phyloP scores from a whole-genome alignment of 768 basidiomycete genomes.

The Sporobolomyces pararoseus region DNA sequence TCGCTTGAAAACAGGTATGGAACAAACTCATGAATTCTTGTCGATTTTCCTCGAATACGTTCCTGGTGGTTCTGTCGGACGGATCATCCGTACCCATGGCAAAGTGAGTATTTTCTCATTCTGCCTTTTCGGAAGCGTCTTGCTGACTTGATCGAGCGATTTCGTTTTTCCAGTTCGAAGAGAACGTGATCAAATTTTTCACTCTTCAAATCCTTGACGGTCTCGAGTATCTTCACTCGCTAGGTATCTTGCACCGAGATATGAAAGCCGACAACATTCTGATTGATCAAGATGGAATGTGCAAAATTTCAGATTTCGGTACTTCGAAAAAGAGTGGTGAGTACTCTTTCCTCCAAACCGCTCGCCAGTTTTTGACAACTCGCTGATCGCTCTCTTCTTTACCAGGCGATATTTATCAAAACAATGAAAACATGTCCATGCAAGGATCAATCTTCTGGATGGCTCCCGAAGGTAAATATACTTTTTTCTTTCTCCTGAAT shows the following conservation, averaged over 20 bases:
- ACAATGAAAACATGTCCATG: conserved; percentile 72
- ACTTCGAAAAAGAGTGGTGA: conserved; percentile 82
- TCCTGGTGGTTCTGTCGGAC: conserved; percentile 90
- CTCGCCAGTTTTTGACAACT: too few species aligned
- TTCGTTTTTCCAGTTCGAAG: conserved; percentile 72
- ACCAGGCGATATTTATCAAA: conserved; percentile 72
- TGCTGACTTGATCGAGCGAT: background rate
- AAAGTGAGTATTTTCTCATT: conserved; percentile 50
- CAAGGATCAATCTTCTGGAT: conserved; percentile 99
- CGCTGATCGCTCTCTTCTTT: too few species aligned
- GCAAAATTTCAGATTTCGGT: conserved; percentile 98
- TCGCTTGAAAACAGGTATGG: conserved; percentile 29
- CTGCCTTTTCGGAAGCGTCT: background rate
- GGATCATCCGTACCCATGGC: conserved; percentile 82
- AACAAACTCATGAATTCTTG: conserved; percentile 45
- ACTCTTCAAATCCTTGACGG: conserved; percentile 86
- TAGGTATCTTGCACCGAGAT: conserved; percentile 89
- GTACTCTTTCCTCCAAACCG: conserved; percentile 24
- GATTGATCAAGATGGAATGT: conserved; percentile 82
- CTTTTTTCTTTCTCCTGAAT: background rate
- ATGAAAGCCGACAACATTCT: conserved; percentile 98
- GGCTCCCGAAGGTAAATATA: conserved; percentile 82
- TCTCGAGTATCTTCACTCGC: conserved; percentile 84
- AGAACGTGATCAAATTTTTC: conserved; percentile 87
- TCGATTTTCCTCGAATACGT: conserved; percentile 95